phyloP scores from a whole-genome alignment of 2,329 filamentous ascomycete genomes.

The Pseudovirgaria hyperparasitica region DNA sequence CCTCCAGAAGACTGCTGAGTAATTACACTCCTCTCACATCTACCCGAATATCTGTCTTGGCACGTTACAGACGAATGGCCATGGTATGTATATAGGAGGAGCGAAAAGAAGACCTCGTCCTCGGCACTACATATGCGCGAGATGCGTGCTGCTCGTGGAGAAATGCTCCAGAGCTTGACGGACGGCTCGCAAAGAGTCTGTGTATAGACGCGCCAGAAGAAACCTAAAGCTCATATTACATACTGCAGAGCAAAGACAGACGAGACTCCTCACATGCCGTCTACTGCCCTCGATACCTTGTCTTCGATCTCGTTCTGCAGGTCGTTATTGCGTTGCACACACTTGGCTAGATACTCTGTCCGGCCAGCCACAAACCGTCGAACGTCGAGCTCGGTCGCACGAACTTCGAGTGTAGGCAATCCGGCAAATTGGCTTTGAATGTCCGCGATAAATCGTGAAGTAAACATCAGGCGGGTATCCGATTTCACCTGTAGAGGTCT shows the following conservation, averaged over 20 bases:
- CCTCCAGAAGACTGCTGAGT: slow-evolving; percentile 24
- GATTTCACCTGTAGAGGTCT: slow-evolving; percentile 4
- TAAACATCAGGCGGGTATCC: slow-evolving; percentile 7
- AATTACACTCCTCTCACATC: slow-evolving; percentile 22
- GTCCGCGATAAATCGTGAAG: slow-evolving; percentile 10
- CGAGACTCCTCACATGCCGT: slow-evolving; percentile 12
- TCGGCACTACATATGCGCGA: slow-evolving; percentile 27
- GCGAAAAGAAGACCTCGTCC: background rate
- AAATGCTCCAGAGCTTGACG: slow-evolving; percentile 18
- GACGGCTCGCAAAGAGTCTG: slow-evolving; percentile 22
- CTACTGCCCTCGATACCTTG: slow-evolving; percentile 9
- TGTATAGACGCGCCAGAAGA: slow-evolving; percentile 27
- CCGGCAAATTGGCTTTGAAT: slow-evolving; percentile 7
- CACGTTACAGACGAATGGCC: slow-evolving; percentile 24
- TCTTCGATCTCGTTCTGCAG: slow-evolving; percentile 9
- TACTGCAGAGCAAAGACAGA: background rate
- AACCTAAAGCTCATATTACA: slow-evolving; percentile 17
- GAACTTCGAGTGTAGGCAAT: slow-evolving; percentile 8
- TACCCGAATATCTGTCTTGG: slow-evolving; percentile 29
- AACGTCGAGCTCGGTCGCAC: slow-evolving; percentile 11
- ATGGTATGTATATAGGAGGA: too few relatives aligned
- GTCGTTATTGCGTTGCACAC: slow-evolving; percentile 6
- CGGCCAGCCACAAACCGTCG: slow-evolving; percentile 9
- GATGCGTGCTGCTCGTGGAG: slow-evolving; percentile 15
- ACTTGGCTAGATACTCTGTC: slow-evolving; percentile 8